Evolutionary conservation across 257 asterid species (phyloP).

Genomic region (Mentha longifolia): DNA sequence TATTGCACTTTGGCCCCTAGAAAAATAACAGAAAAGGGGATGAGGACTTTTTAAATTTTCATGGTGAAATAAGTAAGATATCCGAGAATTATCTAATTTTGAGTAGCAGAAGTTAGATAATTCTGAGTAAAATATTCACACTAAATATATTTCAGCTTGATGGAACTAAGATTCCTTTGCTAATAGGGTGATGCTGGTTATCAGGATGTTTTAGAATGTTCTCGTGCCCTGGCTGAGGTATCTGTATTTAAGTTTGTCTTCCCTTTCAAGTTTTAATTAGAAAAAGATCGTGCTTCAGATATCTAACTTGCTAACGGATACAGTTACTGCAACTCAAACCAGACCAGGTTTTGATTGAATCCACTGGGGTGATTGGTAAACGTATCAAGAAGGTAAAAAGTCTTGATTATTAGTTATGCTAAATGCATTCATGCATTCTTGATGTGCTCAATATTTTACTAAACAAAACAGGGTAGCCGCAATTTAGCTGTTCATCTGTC

Average conservation of each 20-base stretch:
- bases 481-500: slow-evolving; percentile 21
- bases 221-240: slow-evolving; percentile 80
- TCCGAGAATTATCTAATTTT: too few species aligned
- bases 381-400: slow-evolving; percentile 86
- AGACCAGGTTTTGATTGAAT: slow-evolving; percentile 84
- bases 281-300: background rate
- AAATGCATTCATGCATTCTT: slow-evolving; percentile 6
- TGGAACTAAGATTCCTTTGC: slow-evolving; percentile 31
- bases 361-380: slow-evolving; percentile 95
- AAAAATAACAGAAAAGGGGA: background rate
- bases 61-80: background rate
- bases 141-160: background rate
- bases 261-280: background rate
- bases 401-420: slow-evolving; percentile 17
- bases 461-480: background rate
- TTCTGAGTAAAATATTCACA: slow-evolving; percentile 4
- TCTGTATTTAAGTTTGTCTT: slow-evolving; percentile 17
- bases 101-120: slow-evolving; percentile 13
- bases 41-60: background rate
- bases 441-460: slow-evolving; percentile 17
- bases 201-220: slow-evolving; percentile 87
- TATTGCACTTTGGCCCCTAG: slow-evolving; percentile 15
- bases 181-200: slow-evolving; percentile 94
- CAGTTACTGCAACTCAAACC: slow-evolving; percentile 82
- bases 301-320: slow-evolving; percentile 32